Evolutionary conservation across 805 yeast species (phyloP).

Genomic region (Wickerhamiella hasegawae): DNA sequence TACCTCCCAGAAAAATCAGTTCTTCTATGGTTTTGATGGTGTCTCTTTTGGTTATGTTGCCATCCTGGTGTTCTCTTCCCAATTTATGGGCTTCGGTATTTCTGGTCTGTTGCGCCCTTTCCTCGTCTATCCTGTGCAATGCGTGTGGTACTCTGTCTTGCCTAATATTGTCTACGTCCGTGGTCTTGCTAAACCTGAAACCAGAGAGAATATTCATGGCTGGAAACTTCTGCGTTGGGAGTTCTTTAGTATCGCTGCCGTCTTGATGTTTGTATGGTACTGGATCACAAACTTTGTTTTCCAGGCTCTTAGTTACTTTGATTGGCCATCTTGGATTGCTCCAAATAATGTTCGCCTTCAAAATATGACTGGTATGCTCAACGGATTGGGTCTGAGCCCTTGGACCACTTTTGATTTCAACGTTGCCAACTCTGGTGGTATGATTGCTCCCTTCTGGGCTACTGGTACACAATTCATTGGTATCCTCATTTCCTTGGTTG

Average conservation of each 20-base stretch:
- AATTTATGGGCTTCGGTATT: slow-evolving; percentile 49
- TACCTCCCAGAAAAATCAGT: slow-evolving; percentile 19
- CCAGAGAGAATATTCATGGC: slow-evolving; percentile 35
- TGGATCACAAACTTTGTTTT: slow-evolving; percentile 57
- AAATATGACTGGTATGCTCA: slow-evolving; percentile 29
- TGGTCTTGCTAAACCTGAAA: slow-evolving; percentile 28
- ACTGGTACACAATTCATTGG: slow-evolving; percentile 23
- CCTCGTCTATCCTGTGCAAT: slow-evolving; percentile 33
- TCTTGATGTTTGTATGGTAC: slow-evolving; percentile 36
- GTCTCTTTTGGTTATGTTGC: slow-evolving; percentile 34
- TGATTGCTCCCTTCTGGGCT: slow-evolving; percentile 31
- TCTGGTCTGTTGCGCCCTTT: slow-evolving; percentile 50
- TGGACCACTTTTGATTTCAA: slow-evolving; percentile 36
- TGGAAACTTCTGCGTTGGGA: slow-evolving; percentile 40
- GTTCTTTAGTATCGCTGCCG: slow-evolving; percentile 31
- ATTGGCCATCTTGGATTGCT: slow-evolving; percentile 45
- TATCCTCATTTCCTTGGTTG: slow-evolving; percentile 20
- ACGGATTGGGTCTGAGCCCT: slow-evolving; percentile 41
- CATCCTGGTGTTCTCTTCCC: slow-evolving; percentile 36
- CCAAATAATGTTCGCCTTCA: slow-evolving; percentile 36
- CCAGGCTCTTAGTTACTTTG: slow-evolving; percentile 45
- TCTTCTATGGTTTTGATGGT: slow-evolving; percentile 14
- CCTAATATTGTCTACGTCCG: slow-evolving; percentile 36
- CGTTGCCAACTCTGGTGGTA: slow-evolving; percentile 16
- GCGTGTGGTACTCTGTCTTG: slow-evolving; percentile 38